Conservation (phyloP, 2,329 filamentous ascomycete genomes). For the Seiridium unicorne region DNA sequence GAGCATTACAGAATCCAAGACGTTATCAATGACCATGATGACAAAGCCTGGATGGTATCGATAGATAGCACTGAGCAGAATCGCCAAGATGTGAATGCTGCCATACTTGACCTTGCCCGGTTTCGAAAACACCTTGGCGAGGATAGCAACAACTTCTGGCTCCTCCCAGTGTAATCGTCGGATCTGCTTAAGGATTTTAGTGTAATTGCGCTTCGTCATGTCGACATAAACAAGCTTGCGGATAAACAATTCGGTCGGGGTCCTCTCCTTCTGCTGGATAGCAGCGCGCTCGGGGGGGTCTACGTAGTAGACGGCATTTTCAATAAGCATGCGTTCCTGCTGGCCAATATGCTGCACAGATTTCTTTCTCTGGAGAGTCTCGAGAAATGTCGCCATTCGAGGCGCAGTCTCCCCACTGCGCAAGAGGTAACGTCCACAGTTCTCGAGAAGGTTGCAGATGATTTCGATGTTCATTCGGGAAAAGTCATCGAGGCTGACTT, state of each 20-base stretch:
- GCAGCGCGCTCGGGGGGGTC: slow-evolving; percentile 91
- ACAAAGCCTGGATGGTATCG: slow-evolving; percentile 91
- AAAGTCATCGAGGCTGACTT: slow-evolving; percentile 96
- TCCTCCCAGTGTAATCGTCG: slow-evolving; percentile 98
- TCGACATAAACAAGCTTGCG: slow-evolving; percentile 91
- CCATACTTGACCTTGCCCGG: slow-evolving; percentile 97
- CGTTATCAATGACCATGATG: slow-evolving; percentile 85
- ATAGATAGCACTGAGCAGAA: slow-evolving; percentile 83
- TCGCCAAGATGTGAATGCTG: slow-evolving; percentile 90
- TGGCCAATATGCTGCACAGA: slow-evolving; percentile 91
- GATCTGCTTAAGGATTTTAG: slow-evolving; percentile 90
- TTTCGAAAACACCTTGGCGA: slow-evolving; percentile 92
- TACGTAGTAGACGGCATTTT: slow-evolving; percentile 97
- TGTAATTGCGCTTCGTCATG: slow-evolving; percentile 90
- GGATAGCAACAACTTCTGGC: slow-evolving; percentile 72
- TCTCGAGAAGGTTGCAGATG: slow-evolving; percentile 92
- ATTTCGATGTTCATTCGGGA: slow-evolving; percentile 99
- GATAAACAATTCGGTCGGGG: slow-evolving; percentile 88
- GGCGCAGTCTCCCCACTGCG: slow-evolving; percentile 91
- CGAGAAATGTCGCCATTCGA: slow-evolving; percentile 89
- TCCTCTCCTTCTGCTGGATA: slow-evolving; percentile 94
- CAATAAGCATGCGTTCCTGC: slow-evolving; percentile 95
- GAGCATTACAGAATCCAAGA: slow-evolving; percentile 83
- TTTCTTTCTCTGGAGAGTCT: slow-evolving; percentile 95
- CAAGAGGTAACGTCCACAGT: slow-evolving; percentile 90